A percentile compares a stretch with the other conserved stretches of the same genome.
Evolutionary conservation across 805 yeast genomes (phyloP).

Genomic region (Nakazawaea populi): DNA sequence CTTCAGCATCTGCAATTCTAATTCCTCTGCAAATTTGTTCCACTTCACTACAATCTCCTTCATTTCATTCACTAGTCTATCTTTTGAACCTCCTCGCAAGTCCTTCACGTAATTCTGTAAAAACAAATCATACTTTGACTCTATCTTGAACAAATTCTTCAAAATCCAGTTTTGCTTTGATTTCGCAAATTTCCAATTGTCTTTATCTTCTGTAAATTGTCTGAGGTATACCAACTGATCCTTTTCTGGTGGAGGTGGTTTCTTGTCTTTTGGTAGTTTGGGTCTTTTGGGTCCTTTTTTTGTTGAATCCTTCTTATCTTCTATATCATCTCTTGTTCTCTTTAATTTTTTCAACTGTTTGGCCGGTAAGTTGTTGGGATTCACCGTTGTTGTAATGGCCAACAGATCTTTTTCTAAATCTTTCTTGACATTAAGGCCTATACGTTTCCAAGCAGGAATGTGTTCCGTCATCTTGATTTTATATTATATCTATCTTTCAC

Average conservation of each 20-base stretch:
- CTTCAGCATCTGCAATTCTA: slow-evolving; percentile 33
- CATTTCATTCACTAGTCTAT: slow-evolving; percentile 47
- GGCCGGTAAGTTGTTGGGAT: slow-evolving; percentile 32
- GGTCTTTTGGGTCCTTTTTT: slow-evolving; percentile 65
- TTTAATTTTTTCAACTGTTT: slow-evolving; percentile 37
- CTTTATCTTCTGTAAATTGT: slow-evolving; percentile 48
- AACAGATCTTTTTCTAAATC: slow-evolving; percentile 39
- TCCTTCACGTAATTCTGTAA: slow-evolving; percentile 49
- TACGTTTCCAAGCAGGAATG: slow-evolving; percentile 81
- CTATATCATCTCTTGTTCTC: slow-evolving; percentile 17
- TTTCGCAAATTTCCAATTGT: slow-evolving; percentile 77
- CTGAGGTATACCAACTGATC: slow-evolving; percentile 67
- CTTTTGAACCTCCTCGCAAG: slow-evolving; percentile 65
- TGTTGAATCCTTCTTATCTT: slow-evolving; percentile 12
- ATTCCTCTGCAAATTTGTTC: slow-evolving; percentile 44
- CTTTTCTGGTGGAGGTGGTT: slow-evolving; percentile 68
- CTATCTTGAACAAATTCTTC: slow-evolving; percentile 47
- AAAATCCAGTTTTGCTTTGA: slow-evolving; percentile 85
- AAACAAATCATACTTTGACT: slow-evolving; percentile 41
- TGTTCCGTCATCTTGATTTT: slow-evolving; percentile 12
- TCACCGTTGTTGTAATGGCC: slow-evolving; percentile 38
- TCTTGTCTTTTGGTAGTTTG: slow-evolving; percentile 62
- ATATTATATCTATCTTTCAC: neutral
- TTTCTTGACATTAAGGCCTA: slow-evolving; percentile 60
- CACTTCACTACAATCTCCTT: slow-evolving; percentile 42